Evolutionary conservation across 371 early-diverging fungal species (phyloP).

Genomic region (Parasitella parasitica): DNA sequence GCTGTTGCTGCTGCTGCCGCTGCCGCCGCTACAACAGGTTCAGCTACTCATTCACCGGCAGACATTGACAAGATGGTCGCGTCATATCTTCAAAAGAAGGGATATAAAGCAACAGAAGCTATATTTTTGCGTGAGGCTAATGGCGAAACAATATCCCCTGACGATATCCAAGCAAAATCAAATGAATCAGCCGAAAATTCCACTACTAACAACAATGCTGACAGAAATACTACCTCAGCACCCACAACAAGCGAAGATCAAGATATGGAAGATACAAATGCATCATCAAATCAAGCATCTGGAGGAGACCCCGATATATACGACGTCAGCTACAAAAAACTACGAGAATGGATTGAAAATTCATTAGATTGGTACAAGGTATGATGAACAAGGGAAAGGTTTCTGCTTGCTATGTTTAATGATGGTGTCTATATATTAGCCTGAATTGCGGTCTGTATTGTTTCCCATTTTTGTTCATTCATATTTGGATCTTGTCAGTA

Average conservation of each 20-base stretch:
- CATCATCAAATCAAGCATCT: not conserved
- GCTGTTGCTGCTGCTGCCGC: conserved; percentile 2
- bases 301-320: conserved; percentile 73
- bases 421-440: conserved; percentile 35
- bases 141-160: conserved; percentile 23
- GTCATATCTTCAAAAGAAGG: conserved; percentile 36
- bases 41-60: conserved; percentile 13
- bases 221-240: not conserved
- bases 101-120: conserved; percentile 29
- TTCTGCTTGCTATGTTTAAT: not conserved
- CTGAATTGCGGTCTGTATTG: conserved; percentile 83
- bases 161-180: not conserved
- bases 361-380: conserved; percentile 92
- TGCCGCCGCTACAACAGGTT: not conserved
- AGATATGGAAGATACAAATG: not conserved
- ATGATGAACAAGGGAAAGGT: not conserved
- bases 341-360: conserved; percentile 93
- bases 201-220: not conserved
- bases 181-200: not conserved
- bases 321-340: conserved; percentile 70
- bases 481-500: conserved; percentile 85
- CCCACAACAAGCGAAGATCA: not conserved
- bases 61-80: conserved; percentile 38
- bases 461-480: conserved; percentile 95
- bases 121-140: conserved; percentile 30